Conservation (phyloP, 2,329 filamentous ascomycete species). For the Colletotrichum lindemuthianum region DNA sequence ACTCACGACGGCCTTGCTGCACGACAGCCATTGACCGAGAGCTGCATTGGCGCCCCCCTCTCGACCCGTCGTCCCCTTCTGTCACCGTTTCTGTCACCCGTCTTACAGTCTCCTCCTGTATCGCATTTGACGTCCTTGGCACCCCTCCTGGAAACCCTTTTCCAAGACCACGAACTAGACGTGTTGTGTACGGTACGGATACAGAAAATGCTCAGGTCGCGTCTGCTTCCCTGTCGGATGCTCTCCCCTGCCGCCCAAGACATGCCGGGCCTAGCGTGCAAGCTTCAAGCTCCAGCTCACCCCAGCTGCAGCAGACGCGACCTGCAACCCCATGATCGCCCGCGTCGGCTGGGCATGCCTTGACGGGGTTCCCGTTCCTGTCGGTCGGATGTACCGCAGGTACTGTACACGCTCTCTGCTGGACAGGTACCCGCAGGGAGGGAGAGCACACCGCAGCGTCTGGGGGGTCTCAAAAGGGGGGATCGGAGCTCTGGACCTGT, state of each 20-base stretch:
- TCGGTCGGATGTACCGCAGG: constrained; percentile 1
- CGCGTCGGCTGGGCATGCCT: constrained; percentile 33
- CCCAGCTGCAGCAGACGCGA: too few species aligned
- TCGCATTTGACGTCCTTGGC: neutral
- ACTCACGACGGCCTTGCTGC: too few species aligned
- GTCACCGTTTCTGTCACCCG: neutral
- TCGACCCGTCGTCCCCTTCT: neutral
- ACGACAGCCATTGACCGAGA: too few species aligned
- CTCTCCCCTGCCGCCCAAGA: constrained; percentile 23
- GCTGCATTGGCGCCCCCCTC: too few species aligned
- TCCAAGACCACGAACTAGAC: neutral
- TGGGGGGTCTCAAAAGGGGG: too few species aligned
- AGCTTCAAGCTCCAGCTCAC: constrained; percentile 18
- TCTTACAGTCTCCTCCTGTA: neutral
- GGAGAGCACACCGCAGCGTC: too few species aligned
- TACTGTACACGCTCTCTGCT: neutral
- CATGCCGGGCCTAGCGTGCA: constrained; percentile 25
- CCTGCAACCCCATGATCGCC: constrained; percentile 33
- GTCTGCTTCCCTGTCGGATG: neutral
- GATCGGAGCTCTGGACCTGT: too few species aligned
- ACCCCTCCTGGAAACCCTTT: neutral
- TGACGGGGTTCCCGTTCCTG: constrained; percentile 25
- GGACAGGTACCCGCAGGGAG: neutral
- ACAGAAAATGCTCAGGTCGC: constrained; percentile 5
- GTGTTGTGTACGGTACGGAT: too few species aligned